Evolutionary conservation across 2,329 filamentous ascomycete genomes (phyloP).

Genomic region (Pyricularia sp.): DNA sequence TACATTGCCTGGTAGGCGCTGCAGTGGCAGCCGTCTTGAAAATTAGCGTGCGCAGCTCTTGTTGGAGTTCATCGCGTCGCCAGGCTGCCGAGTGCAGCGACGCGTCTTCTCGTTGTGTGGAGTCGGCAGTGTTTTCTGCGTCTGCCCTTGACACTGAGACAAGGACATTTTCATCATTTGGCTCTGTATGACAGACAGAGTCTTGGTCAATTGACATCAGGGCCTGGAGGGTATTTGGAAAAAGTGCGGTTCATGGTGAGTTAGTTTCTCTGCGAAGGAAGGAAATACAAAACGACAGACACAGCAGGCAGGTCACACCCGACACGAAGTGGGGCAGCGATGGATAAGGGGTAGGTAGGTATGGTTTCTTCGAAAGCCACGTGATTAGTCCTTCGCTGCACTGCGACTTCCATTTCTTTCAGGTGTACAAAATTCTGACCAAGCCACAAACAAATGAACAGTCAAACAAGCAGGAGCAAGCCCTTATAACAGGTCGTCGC

Average conservation of each 20-base stretch:
- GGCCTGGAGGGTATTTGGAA: background rate
- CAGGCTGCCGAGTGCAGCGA: background rate
- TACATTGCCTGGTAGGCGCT: constrained; percentile 28
- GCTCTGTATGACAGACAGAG: background rate
- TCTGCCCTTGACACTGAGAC: background rate
- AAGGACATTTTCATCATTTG: background rate
- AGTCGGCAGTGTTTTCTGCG: background rate
- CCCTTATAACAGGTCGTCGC: no score
- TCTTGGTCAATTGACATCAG: background rate
- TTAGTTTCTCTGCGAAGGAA: background rate
- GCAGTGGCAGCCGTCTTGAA: constrained; percentile 34
- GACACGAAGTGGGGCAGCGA: no score
- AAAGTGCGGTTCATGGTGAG: background rate
- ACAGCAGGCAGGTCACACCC: background rate
- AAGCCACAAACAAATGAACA: no score
- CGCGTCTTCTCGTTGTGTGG: background rate
- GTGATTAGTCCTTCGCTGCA: no score
- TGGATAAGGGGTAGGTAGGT: no score
- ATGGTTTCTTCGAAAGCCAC: no score
- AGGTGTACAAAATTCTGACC: no score
- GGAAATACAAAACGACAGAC: background rate
- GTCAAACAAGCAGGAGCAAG: no score
- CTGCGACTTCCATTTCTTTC: no score
- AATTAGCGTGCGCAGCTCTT: constrained; percentile 35
- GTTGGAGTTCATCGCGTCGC: constrained; percentile 25